Evolutionary conservation across 768 basidiomycete genomes (phyloP), one percentile per base, ranked within the genome.

Genomic region (Xerocomus potaroensis): DNA sequence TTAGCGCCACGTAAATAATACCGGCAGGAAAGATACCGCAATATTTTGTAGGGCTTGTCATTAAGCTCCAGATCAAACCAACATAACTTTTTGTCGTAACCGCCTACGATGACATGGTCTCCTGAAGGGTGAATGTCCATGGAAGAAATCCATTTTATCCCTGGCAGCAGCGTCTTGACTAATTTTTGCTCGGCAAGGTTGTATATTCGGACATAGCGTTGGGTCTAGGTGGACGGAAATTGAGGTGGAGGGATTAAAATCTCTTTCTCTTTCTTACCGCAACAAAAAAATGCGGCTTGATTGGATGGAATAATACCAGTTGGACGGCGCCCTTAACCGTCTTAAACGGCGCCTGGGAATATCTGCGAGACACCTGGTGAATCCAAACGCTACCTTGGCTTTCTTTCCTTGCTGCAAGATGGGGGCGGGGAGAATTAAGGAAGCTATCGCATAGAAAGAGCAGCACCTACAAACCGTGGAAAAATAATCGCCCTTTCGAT

Each of bases 51-150:
- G 1, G 96, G 96, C 66, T 95, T 96, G 53, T 90, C 87, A 56
- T 87, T 91, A 45, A 99, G 81, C 61, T 98, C 96, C 54, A 99
- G 74, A 72, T 99, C 96, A 67, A 98, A 98, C 96, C 96, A 99
- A 66, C 92, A 94, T 14, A 99, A 72, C 66, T 97, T 96, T 56
- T 89, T 85, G 71, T 99, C 96, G 67, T 98, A 98, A 38, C 91
- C 91, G 49, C 96, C 96, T 41, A 99, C 90, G 51, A 99, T 91
- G 50, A 99, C 73, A 72, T 99, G 93, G 60, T 98, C 94, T 23
- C 91, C 91, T 41, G 87, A 86, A 18, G 95, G 91, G 68, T 99
- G 96, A 21, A 99, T 79, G 63, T 98, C 94, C 84, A 99, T 86
- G 9, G 82, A 89, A 29, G 93, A 96, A 62, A 99, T 97, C 95